Conservation (phyloP, 805 yeast species). For the Torulaspora delbrueckii region DNA sequence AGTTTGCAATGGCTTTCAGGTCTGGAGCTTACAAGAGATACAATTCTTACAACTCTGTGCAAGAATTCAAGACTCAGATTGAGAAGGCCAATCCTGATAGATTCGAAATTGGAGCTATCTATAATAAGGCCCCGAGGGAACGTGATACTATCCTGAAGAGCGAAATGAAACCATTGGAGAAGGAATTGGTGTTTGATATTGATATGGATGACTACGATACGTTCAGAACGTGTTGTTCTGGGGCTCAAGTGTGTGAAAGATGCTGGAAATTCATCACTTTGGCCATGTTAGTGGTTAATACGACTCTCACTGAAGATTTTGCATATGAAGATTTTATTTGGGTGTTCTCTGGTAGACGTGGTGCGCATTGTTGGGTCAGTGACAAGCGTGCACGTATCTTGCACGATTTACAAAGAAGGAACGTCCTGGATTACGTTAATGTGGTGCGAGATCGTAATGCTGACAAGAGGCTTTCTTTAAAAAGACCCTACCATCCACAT, state of each 20-base stretch:
- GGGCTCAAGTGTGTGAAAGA: slow-evolving; percentile 75
- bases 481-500: slow-evolving; percentile 88
- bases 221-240: slow-evolving; percentile 87
- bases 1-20: slow-evolving; percentile 85
- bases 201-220: slow-evolving; percentile 97
- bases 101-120: slow-evolving; percentile 93
- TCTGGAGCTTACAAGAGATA: slow-evolving; percentile 89
- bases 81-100: slow-evolving; percentile 74
- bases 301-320: slow-evolving; percentile 76
- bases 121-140: slow-evolving; percentile 80
- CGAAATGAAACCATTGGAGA: slow-evolving; percentile 73
- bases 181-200: slow-evolving; percentile 92
- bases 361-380: slow-evolving; percentile 98
- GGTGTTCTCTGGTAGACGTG: slow-evolving; percentile 98
- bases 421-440: slow-evolving; percentile 80
- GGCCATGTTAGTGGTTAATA: slow-evolving; percentile 71
- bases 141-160: slow-evolving; percentile 70
- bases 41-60: slow-evolving; percentile 61
- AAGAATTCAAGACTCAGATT: slow-evolving; percentile 76
- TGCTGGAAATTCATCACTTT: slow-evolving; percentile 93
- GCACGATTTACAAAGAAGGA: slow-evolving; percentile 67
- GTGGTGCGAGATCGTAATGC: slow-evolving; percentile 53
- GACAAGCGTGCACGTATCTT: slow-evolving; percentile 73
- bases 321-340: slow-evolving; percentile 83
- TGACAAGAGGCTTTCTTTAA: slow-evolving; percentile 47